Evolutionary conservation across 1,284 basidiomycete genomes (phyloP), one percentile per base, ranked within the genome.

Genomic region (Leccinum laetum): DNA sequence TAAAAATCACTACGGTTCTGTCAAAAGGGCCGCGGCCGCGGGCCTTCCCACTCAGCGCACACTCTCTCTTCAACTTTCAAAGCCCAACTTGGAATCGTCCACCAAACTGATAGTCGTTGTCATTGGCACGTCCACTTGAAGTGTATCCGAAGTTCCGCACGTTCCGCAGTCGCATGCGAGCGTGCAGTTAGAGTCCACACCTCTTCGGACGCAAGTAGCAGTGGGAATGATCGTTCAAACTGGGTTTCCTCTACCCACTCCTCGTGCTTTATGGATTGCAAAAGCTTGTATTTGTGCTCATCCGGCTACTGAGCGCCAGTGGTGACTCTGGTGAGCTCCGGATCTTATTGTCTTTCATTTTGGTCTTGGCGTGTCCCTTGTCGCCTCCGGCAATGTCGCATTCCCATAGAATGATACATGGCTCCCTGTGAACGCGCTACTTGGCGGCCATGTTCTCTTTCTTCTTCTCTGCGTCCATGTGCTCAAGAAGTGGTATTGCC

Each of bases 221-320:
- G 13, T 9, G 32, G 35, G 46, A 18, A 75, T 76, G 72, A 67
- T 75, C 26, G 61, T 73, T n/a, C 18, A n/a, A n/a, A n/a, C 58
- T 73, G 37, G 63, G 65, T 35, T 56, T 71, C 9, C 56, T 73
- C 41, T 74, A 56, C 46, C 67, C 70, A 7, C 46, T 72, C 37
- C 66, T 76, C 8, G 59, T 52, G 24, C 58, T 76, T 11, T 69
- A 70, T 62, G 69, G 61, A 26, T 26, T 73, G 16, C 66, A 64
- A 41, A 67, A 46, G 32, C 53, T 74, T 49, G 18, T 71, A 39
- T 49, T 64, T 13, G 55, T 26, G 4, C 49, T 71, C 24, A 2
- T 68, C 9, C 67, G 21, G 2, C 37, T 62, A 29, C 59, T 58
- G 21, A 52, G 16, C 16, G 7, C 35, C 11, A 61, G 73, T 76